phyloP scores from a whole-genome alignment of 495 filamentous ascomycete species.

The Lindgomyces ingoldianus region DNA sequence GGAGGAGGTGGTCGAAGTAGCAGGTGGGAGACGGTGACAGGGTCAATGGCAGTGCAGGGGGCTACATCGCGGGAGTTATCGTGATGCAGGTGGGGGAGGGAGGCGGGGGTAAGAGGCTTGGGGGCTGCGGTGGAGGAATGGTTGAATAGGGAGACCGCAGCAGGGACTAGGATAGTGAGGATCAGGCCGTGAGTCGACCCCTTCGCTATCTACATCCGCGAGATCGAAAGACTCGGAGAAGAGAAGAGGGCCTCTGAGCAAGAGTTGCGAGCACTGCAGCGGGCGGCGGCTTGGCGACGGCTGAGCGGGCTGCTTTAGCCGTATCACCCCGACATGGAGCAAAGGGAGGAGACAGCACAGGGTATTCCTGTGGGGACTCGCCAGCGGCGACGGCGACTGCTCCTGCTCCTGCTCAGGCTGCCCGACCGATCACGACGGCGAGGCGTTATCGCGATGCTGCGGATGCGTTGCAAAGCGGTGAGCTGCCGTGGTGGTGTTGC shows the following conservation, averaged over 20 bases:
- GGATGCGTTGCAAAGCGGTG: background rate
- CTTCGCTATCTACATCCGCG: background rate
- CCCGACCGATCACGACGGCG: background rate
- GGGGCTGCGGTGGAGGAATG: background rate
- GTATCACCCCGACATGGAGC: no score
- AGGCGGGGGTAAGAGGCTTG: background rate
- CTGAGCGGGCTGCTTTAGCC: conserved; percentile 26
- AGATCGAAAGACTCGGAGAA: background rate
- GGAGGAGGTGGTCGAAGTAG: background rate
- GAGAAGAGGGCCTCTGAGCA: background rate
- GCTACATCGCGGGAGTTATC: background rate
- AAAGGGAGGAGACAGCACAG: no score
- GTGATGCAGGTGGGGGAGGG: background rate
- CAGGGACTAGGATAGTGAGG: background rate
- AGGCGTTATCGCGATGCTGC: background rate
- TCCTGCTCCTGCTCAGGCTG: no score
- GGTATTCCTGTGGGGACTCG: no score
- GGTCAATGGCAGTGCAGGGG: conserved; percentile 1
- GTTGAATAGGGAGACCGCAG: background rate
- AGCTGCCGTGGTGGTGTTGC: background rate
- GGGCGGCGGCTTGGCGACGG: conserved; percentile 11
- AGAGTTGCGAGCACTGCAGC: background rate
- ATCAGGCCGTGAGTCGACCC: background rate
- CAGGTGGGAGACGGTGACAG: background rate
- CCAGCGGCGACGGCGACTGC: no score